Percentiles rank a stretch among this genome's conserved stretches.
Conservation (phyloP, 257 asterid genomes). For the Cinchona pubescens region DNA sequence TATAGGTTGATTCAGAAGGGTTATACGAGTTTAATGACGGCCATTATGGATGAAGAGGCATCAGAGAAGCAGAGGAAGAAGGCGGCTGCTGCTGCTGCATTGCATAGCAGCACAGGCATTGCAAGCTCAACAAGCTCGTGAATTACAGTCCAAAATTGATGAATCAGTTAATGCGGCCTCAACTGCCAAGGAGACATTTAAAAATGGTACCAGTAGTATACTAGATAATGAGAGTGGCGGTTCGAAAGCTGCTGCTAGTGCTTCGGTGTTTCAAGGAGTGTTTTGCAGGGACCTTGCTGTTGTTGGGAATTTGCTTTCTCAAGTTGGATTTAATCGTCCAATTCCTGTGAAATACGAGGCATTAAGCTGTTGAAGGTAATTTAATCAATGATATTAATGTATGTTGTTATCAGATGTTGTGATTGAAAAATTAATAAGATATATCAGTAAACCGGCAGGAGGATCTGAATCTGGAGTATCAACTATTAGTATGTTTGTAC, state of each 20-base stretch:
- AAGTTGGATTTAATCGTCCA: constrained; percentile 66
- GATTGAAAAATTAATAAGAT: neutral
- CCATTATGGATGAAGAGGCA: constrained; percentile 67
- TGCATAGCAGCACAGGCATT: too few species aligned
- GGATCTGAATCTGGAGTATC: constrained; percentile 38
- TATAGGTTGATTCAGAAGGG: constrained; percentile 95
- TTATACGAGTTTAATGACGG: constrained; percentile 50
- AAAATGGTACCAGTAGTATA: constrained; percentile 8
- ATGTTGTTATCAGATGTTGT: neutral
- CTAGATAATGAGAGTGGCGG: constrained; percentile 30
- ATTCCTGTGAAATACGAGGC: constrained; percentile 81
- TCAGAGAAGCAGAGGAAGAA: constrained; percentile 65
- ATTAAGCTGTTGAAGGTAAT: constrained; percentile 55
- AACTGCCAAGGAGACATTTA: neutral
- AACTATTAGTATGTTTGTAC: constrained; percentile 25
- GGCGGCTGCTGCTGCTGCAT: constrained; percentile 45
- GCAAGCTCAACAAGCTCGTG: constrained; percentile 34
- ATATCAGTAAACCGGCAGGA: constrained; percentile 38
- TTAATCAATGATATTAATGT: neutral
- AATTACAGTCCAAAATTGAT: constrained; percentile 9
- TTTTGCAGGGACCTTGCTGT: constrained; percentile 84
- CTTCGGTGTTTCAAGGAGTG: constrained; percentile 70
- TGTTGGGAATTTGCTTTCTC: constrained; percentile 72
- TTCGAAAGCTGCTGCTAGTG: constrained; percentile 25
- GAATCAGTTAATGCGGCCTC: neutral